Evolutionary conservation across 306 rosid genomes (phyloP).

Genomic region (Carpinus fangiana): DNA sequence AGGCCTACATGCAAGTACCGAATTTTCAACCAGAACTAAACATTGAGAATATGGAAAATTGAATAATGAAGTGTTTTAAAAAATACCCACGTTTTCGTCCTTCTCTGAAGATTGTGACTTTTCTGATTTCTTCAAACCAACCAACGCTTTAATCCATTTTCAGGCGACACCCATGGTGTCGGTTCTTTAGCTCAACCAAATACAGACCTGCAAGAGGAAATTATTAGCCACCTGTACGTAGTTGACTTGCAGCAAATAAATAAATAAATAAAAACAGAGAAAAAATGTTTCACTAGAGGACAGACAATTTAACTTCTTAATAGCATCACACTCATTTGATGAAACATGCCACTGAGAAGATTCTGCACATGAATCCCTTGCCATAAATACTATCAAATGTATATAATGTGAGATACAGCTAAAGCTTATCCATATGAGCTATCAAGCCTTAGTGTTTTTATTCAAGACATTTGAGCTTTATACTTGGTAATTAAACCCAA

Average conservation of each 20-base stretch:
- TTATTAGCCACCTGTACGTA: conserved; percentile 14
- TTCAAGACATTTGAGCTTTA: neutral
- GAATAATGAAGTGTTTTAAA: neutral
- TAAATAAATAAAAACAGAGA: neutral
- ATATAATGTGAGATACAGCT: neutral
- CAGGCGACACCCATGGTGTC: conserved; percentile 81
- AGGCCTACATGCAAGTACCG: conserved; percentile 8
- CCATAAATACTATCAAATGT: neutral
- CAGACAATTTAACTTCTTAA: neutral
- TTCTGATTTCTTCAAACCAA: conserved; percentile 83
- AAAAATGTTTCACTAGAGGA: conserved; percentile 11
- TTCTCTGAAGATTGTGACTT: conserved; percentile 66
- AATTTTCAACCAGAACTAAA: conserved; percentile 10
- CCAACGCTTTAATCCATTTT: conserved; percentile 88
- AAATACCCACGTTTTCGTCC: conserved; percentile 56
- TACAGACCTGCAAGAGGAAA: conserved; percentile 34
- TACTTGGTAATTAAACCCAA: neutral
- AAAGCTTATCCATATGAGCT: neutral
- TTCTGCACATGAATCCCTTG: neutral
- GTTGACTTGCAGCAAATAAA: conserved; percentile 17
- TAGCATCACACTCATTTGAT: neutral
- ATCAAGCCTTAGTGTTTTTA: neutral
- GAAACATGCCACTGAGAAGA: neutral
- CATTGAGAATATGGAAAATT: conserved; percentile 1
- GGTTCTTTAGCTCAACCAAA: conserved; percentile 38